phyloP scores from a whole-genome alignment of 768 basidiomycete species.

The Leccinum barrowsii region DNA sequence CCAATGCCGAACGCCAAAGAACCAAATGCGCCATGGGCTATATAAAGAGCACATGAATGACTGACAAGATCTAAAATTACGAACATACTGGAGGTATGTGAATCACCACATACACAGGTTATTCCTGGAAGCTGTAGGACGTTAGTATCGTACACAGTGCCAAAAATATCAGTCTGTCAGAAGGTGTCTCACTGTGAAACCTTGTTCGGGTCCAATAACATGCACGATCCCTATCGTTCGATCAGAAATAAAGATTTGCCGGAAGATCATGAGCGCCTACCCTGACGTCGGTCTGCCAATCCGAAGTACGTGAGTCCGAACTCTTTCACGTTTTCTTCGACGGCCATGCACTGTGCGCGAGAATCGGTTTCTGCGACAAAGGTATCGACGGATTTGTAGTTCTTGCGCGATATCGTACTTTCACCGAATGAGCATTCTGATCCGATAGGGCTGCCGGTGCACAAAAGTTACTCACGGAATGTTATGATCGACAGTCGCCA shows the following conservation, averaged over 20 bases:
- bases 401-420: constrained; percentile 73
- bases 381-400: constrained; percentile 62
- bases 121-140: constrained; percentile 60
- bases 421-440: neutral
- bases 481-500: constrained; percentile 88
- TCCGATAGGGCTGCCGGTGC: neutral
- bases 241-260: constrained; percentile 14
- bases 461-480: constrained; percentile 58
- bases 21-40: constrained; percentile 90
- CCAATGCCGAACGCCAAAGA: constrained; percentile 92
- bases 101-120: constrained; percentile 89
- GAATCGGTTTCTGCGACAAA: constrained; percentile 87
- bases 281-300: constrained; percentile 85
- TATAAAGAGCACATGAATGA: constrained; percentile 1
- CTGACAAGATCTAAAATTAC: neutral
- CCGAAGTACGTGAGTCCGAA: constrained; percentile 93
- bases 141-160: neutral
- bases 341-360: constrained; percentile 74
- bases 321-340: constrained; percentile 88
- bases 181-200: constrained; percentile 65
- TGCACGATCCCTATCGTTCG: constrained; percentile 68
- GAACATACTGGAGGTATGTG: constrained; percentile 82
- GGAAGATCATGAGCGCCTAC: constrained; percentile 33
- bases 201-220: constrained; percentile 91
- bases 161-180: neutral